Conservation (phyloP, 1,139 yeast genomes). For the Yamadazyma sp. region DNA sequence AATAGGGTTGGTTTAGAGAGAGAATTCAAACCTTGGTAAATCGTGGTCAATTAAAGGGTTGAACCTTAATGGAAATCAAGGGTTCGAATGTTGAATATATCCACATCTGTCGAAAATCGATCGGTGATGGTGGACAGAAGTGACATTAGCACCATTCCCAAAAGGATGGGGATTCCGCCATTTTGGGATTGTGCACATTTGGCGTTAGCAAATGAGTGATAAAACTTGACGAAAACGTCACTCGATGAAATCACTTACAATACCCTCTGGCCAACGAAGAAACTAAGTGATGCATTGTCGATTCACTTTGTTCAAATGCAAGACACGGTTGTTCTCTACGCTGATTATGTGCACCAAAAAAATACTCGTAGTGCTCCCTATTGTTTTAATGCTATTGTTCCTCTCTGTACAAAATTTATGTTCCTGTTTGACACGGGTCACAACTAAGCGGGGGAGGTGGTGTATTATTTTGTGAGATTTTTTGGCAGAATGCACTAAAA, state of each 20-base stretch:
- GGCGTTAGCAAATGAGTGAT: not conserved
- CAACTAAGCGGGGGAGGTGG: not conserved
- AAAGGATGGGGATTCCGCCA: not conserved
- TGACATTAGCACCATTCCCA: no score
- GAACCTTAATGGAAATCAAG: no score
- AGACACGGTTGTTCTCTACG: conserved; percentile 1
- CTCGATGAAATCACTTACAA: not conserved
- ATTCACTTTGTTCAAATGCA: not conserved
- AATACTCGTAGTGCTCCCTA: not conserved
- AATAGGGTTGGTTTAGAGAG: not conserved
- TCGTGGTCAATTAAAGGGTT: no score
- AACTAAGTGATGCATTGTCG: conserved; percentile 3
- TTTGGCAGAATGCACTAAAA: conserved; percentile 1
- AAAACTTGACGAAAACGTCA: conserved; percentile 3
- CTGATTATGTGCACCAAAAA: not conserved
- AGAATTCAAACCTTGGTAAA: no score
- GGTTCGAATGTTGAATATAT: no score
- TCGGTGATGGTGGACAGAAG: no score
- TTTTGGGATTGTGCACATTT: not conserved
- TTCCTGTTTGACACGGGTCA: conserved; percentile 1
- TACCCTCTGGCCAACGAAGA: not conserved
- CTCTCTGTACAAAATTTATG: not conserved
- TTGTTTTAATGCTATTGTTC: not conserved
- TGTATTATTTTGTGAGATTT: not conserved
- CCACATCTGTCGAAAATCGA: not conserved